Evolutionary conservation across 257 asterid genomes (phyloP), one percentile per base, ranked within the genome.

Genomic region (Datura wrightii): DNA sequence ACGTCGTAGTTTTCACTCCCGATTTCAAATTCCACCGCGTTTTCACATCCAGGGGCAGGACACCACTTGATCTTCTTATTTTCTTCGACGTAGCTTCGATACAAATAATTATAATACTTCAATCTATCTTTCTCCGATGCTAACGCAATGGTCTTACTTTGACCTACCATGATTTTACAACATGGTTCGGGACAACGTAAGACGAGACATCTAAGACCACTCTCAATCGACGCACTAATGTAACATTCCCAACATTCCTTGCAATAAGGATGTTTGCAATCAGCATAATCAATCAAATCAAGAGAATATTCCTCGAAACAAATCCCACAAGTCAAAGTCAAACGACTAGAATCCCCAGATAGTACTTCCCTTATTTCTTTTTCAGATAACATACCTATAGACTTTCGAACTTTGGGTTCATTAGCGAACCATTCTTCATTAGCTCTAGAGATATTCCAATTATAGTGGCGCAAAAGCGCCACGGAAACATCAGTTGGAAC

Each of bases 401-500:
- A 76, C 16, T 76, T 59, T 6, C 56, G 70, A 39, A 84, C 70
- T 18, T 36, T 18, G 2, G 53, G 59, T 66, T 78, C 84, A 16
- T 79, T 66, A 5, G 62, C 44, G n/a, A 79, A 84, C 85, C 85
- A 69, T 6, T 66, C 53, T 52, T 69, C 79, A 36, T 39, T 31
- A 62, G 55, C 80, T 19, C 34, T 34, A 55, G 31, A 50, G 59
- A 62, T 55, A 34, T 18, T 78, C 84, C 83, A 89, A 4, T 78
- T 84, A 53, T 84, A 52, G 11, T 59, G 83, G 62, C 50, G 65
- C 44, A 89, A 55, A 10, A 91, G 90, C 5, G 72, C 42, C 39
- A 81, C 72, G 8, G 91, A 86, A 2, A 24, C 24, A 14, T 63
- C 82, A 16, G 63, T 85, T 6, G 89, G 67, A 42, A 91, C 82